Conservation (phyloP, 805 yeast species). For the Debaryomyces prosopidis region DNA sequence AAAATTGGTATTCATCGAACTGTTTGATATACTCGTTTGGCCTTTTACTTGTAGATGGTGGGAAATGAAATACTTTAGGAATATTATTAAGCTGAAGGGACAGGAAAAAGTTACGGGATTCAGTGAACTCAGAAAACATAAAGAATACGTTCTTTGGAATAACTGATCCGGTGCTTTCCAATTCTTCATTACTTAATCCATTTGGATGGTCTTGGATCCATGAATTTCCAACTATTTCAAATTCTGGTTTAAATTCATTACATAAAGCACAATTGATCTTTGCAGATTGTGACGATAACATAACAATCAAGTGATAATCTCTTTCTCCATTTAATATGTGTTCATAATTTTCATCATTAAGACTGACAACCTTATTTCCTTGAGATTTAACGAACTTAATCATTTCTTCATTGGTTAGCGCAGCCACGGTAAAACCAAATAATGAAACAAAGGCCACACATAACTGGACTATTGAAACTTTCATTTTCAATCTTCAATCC, state of each 20-base stretch:
- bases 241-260: conserved; percentile 66
- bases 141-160: conserved; percentile 51
- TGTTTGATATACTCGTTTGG: conserved; percentile 28
- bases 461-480: conserved; percentile 1
- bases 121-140: conserved; percentile 70
- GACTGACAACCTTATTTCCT: conserved; percentile 19
- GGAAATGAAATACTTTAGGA: conserved; percentile 70
- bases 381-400: conserved; percentile 13
- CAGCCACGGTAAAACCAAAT: conserved; percentile 19
- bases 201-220: conserved; percentile 54
- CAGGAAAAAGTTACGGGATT: conserved; percentile 53
- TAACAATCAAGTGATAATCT: conserved; percentile 64
- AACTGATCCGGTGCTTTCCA: conserved; percentile 32
- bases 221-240: conserved; percentile 58
- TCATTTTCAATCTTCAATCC: conserved; percentile 1
- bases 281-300: conserved; percentile 73
- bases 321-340: conserved; percentile 60
- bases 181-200: conserved; percentile 34
- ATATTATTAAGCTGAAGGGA: conserved; percentile 64
- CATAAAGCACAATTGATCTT: conserved; percentile 80
- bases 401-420: conserved; percentile 24
- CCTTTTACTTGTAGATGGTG: conserved; percentile 45
- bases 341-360: conserved; percentile 64
- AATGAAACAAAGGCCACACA: conserved; percentile 11
- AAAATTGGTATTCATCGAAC: conserved; percentile 45